Base-by-base conservation (phyloP, 1,284 basidiomycete species). In the Leccinum pallidistipes region DNA sequence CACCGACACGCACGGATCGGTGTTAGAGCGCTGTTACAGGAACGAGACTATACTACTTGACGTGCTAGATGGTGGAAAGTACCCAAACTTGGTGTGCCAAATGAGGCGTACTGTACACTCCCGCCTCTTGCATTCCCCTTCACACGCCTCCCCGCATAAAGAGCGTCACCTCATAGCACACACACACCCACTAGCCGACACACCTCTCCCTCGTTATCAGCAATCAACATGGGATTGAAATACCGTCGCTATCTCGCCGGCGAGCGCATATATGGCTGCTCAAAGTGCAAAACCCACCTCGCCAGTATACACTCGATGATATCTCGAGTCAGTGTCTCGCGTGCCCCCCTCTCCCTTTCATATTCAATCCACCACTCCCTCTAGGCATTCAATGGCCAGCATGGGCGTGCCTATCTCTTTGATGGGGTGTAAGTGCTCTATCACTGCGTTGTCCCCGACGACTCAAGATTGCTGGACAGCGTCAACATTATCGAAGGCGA, bases 401-500 rank as follows among this genome's bases (percentile, higher is more conserved):
- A 98, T 74, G 97, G 97, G 27, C 83, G 92, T 58, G 97, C 97
- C 18, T 96, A 96, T 75, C 87, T 98, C 61, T 95, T 98, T 70
- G 91, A 95, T 57, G 85, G 83, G 69, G 95, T 97, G 94, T 95
- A 77, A 83, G 92, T 80, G 21, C 45, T 57, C 55, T 51, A 34
- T 32, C 29, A 56, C 45, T n/a, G 50, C 49, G 57, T 54, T 52
- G 57, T 56, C 36, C 32, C 32, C 18, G 14, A 56, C 24, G n/a
- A 56, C 60, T 66, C 65, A 64, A 9, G 59, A 60, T 57, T 31
- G 34, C 54, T 45, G 69, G 45, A 59, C 68, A 95, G 94, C 64
- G 94, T 98, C 67, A 98, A 98, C 75, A 84, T 96, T 63, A 81
- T 87, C 65, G 87, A 93, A 71, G 95, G 94, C 59, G 90, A 94